A percentile compares a stretch with the other conserved stretches of the same genome.
Evolutionary conservation across 495 filamentous ascomycete species (phyloP).

Genomic region (Tuber microsphaerosporum): DNA sequence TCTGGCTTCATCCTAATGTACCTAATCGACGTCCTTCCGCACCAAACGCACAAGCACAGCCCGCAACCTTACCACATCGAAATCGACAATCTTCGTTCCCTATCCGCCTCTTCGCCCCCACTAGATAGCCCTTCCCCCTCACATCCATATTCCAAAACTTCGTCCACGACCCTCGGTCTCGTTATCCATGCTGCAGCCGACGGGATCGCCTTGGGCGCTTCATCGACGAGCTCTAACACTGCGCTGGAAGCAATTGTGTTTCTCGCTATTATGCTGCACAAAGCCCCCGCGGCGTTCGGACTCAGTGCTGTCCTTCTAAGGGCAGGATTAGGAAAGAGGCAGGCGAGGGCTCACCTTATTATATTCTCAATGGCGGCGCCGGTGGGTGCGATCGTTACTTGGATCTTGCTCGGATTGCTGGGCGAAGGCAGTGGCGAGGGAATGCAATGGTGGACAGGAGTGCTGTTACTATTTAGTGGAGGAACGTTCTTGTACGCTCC

Average conservation of each 20-base stretch:
- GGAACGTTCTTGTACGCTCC: constrained; percentile 84
- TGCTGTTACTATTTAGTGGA: constrained; percentile 82
- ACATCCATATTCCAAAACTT: constrained; percentile 45
- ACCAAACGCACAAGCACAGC: constrained; percentile 50
- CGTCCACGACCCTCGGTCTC: constrained; percentile 76
- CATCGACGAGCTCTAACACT: constrained; percentile 60
- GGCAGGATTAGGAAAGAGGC: constrained; percentile 70
- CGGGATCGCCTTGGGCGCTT: constrained; percentile 89
- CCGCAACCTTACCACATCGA: constrained; percentile 66
- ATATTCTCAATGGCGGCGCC: constrained; percentile 90
- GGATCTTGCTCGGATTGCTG: constrained; percentile 64
- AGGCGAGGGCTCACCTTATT: constrained; percentile 74
- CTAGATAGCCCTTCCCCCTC: constrained; percentile 42
- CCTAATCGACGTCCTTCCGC: constrained; percentile 80
- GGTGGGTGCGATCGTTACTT: constrained; percentile 75
- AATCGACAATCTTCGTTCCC: constrained; percentile 58
- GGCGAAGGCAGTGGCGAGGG: constrained; percentile 48
- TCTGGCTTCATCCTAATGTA: constrained; percentile 95
- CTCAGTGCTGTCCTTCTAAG: constrained; percentile 81
- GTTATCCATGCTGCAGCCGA: constrained; percentile 98
- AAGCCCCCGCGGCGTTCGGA: constrained; percentile 92
- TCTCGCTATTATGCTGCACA: constrained; percentile 92
- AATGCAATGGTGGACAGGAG: constrained; percentile 81
- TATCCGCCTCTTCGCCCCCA: neutral
- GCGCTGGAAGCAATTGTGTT: constrained; percentile 85